Evolutionary conservation across 1,284 basidiomycete genomes (phyloP), one percentile per base, ranked within the genome.

Genomic region (Singerocomus rubriflavus): DNA sequence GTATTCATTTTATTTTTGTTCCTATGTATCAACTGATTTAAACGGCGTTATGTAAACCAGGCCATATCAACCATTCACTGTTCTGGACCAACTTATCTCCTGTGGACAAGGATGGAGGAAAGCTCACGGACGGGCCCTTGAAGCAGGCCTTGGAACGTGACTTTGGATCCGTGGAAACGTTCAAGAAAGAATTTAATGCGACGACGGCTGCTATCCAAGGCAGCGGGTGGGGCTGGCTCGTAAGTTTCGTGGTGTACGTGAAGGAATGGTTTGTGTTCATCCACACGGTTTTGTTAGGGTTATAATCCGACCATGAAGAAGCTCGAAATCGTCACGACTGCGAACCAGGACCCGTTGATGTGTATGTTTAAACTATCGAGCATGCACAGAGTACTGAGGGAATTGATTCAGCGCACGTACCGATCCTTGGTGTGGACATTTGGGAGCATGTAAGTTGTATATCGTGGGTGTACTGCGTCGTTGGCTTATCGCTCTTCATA

Each of bases 171-270:
- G 72, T 98, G 69, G 87, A 88, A 56, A 80, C 80, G 52, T 84
- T 98, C 71, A 96, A 95, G 71, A 78, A 77, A 57, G 77, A 81
- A 58, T 82, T 98, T 70, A 98, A 95, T 73, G 71, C 92, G 27
- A 81, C 81, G 58, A 95, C 96, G n/a, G 91, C 90, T 40, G 93
- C 80, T 48, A 89, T 99, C 59, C 96, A 99, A 74, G 97, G 96
- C 41, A 94, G 91, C 57, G 97, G 96, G 17, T 99, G 96, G 97
- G 95, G 93, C 45, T 98, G 96, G 96, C 80, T 98, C 53, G 89
- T 86, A 55, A 58, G 84, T 42, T 29, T 6, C 1, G 13, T 27
- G n/a, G 27, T 37, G 16, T 26, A 6, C 14, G 25, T 27, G 30
- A 14, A n/a, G 7, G 42, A 1, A 8, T 5, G 41, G 41, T 16